Percentiles rank a stretch among this genome's conserved stretches.
Evolutionary conservation across 768 basidiomycete species (phyloP).

Genomic region (Lactifluus rugatus): DNA sequence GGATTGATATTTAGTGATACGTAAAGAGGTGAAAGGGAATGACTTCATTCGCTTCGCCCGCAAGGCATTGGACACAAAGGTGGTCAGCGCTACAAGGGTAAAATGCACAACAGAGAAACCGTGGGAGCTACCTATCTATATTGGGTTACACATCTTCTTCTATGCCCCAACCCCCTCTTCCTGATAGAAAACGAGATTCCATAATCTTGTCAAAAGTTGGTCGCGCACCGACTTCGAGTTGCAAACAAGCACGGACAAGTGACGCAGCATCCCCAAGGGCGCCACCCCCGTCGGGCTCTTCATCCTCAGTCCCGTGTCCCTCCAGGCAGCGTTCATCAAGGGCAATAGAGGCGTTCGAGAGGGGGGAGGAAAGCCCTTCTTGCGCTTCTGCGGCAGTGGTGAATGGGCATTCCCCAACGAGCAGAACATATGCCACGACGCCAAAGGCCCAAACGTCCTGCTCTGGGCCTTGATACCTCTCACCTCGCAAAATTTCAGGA

Average conservation of each 20-base stretch:
- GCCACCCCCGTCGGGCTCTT: constrained; percentile 77
- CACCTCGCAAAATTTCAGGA: constrained; percentile 91
- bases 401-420: constrained; percentile 88
- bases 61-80: constrained; percentile 9
- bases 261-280: constrained; percentile 75
- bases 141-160: constrained; percentile 17
- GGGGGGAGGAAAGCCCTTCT: constrained; percentile 67
- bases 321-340: constrained; percentile 75
- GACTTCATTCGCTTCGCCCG: neutral
- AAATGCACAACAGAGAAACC: neutral
- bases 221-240: constrained; percentile 64
- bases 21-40: neutral
- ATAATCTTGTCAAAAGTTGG: constrained; percentile 82
- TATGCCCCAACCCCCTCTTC: constrained; percentile 63
- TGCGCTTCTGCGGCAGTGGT: constrained; percentile 86
- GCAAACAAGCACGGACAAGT: constrained; percentile 76
- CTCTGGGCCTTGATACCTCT: constrained; percentile 90
- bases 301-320: constrained; percentile 60
- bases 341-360: constrained; percentile 64
- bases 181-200: constrained; percentile 71
- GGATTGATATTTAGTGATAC: constrained; percentile 5
- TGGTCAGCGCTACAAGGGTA: constrained; percentile 1
- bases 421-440: constrained; percentile 90
- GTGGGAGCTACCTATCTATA: constrained; percentile 4
- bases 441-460: constrained; percentile 99